Conservation (phyloP, 2,329 filamentous ascomycete species). For the Stemphylium lycopersici region DNA sequence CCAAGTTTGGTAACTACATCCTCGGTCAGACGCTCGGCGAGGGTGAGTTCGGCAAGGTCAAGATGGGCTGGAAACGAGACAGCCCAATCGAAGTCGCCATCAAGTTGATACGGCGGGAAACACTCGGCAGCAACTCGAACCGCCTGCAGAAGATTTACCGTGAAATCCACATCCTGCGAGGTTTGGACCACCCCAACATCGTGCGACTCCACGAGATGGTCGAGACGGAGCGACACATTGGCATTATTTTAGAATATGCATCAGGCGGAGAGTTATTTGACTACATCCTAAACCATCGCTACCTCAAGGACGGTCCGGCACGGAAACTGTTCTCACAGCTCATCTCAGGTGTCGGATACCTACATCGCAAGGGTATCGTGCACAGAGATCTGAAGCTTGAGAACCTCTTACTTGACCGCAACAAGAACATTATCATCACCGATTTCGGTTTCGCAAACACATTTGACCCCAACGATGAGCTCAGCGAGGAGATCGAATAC, state of each 20-base stretch:
- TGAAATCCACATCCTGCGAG: conserved; percentile 88
- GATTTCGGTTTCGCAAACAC: conserved; percentile 99
- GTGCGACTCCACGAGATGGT: conserved; percentile 98
- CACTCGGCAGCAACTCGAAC: conserved; percentile 83
- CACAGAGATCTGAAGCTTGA: conserved; percentile 96
- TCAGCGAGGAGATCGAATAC: conserved; percentile 88
- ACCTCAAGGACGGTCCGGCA: conserved; percentile 91
- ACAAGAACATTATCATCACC: conserved; percentile 99
- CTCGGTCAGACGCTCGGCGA: conserved; percentile 95
- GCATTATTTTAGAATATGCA: conserved; percentile 97
- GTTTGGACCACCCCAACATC: conserved; percentile 93
- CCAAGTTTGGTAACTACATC: conserved; percentile 93
- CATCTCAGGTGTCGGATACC: conserved; percentile 93
- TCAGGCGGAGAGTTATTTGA: conserved; percentile 98
- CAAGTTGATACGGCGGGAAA: conserved; percentile 94
- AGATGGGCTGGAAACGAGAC: conserved; percentile 97
- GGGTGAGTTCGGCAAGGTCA: conserved; percentile 98
- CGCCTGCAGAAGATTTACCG: conserved; percentile 96
- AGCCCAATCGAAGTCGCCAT: conserved; percentile 93
- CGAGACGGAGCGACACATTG: conserved; percentile 94
- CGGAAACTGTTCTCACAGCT: conserved; percentile 92
- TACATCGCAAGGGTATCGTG: conserved; percentile 98
- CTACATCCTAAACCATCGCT: conserved; percentile 95
- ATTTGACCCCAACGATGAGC: conserved; percentile 86
- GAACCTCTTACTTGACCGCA: conserved; percentile 91